Evolutionary conservation across 2,329 filamentous ascomycete species (phyloP).

Genomic region (Penicillium hordei): DNA sequence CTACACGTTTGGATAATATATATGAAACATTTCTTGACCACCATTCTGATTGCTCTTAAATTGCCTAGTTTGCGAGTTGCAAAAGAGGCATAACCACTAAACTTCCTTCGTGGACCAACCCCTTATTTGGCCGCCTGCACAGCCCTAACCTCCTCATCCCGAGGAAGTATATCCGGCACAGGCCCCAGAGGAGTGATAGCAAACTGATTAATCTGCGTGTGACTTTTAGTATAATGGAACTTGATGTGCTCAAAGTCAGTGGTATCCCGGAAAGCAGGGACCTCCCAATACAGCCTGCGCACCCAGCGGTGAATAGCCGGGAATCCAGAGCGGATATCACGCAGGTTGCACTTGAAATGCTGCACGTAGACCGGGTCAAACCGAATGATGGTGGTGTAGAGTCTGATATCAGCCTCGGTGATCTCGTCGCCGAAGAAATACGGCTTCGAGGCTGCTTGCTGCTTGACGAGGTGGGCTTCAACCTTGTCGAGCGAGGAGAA

Average conservation of each 20-base stretch:
- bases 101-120: background rate
- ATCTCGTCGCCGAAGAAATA: slow-evolving; percentile 74
- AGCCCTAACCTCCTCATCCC: slow-evolving; percentile 70
- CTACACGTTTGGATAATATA: background rate
- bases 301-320: slow-evolving; percentile 79
- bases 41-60: background rate
- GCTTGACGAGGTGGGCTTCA: slow-evolving; percentile 65
- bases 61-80: background rate
- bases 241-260: slow-evolving; percentile 97
- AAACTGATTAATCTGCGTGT: slow-evolving; percentile 63
- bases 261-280: slow-evolving; percentile 73
- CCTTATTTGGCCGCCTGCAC: slow-evolving; percentile 19
- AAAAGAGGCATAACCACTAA: background rate
- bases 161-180: slow-evolving; percentile 73
- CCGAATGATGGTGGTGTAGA: slow-evolving; percentile 71
- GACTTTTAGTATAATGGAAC: slow-evolving; percentile 68
- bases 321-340: slow-evolving; percentile 81
- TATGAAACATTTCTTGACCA: background rate
- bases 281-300: slow-evolving; percentile 79
- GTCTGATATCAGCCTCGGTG: slow-evolving; percentile 78
- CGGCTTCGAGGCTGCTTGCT: slow-evolving; percentile 43
- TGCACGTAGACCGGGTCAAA: slow-evolving; percentile 81
- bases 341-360: slow-evolving; percentile 78
- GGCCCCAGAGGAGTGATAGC: slow-evolving; percentile 84
- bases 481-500: slow-evolving; percentile 76